Evolutionary conservation across 2,329 filamentous ascomycete species (phyloP).

Genomic region (Biscogniauxia marginata): DNA sequence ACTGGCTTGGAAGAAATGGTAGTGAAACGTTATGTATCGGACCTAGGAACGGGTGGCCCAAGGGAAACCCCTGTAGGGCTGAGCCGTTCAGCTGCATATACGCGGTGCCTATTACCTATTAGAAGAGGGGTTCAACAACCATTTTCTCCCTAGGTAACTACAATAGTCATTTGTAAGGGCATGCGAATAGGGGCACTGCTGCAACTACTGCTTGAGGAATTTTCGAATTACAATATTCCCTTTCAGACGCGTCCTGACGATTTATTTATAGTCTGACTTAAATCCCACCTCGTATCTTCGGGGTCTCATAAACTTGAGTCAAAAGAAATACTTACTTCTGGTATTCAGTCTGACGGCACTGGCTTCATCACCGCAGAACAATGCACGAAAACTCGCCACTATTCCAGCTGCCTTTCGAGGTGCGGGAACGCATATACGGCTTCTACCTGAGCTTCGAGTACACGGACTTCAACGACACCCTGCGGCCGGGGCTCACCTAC

Average conservation of each 20-base stretch:
- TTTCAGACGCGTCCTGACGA: no score
- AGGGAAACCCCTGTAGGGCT: neutral
- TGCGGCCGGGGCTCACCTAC: slow-evolving; percentile 21
- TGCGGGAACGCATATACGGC: slow-evolving; percentile 26
- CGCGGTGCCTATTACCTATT: neutral
- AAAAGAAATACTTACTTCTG: no score
- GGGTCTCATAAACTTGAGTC: no score
- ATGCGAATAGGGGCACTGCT: no score
- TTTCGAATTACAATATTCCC: no score
- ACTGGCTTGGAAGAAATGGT: neutral
- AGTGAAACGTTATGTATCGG: neutral
- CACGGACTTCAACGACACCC: slow-evolving; percentile 21
- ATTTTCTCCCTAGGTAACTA: neutral
- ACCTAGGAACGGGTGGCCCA: neutral
- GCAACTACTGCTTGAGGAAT: no score
- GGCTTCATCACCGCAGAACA: no score
- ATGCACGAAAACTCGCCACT: slow-evolving; percentile 11
- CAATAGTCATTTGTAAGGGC: no score
- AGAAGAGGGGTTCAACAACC: neutral
- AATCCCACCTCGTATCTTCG: no score
- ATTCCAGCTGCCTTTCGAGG: slow-evolving; percentile 21
- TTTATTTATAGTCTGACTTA: no score
- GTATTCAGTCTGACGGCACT: no score
- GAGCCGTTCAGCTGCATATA: neutral
- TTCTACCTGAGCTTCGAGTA: slow-evolving; percentile 24